Evolutionary conservation across 495 filamentous ascomycete genomes (phyloP).

Genomic region (Podospora conica): DNA sequence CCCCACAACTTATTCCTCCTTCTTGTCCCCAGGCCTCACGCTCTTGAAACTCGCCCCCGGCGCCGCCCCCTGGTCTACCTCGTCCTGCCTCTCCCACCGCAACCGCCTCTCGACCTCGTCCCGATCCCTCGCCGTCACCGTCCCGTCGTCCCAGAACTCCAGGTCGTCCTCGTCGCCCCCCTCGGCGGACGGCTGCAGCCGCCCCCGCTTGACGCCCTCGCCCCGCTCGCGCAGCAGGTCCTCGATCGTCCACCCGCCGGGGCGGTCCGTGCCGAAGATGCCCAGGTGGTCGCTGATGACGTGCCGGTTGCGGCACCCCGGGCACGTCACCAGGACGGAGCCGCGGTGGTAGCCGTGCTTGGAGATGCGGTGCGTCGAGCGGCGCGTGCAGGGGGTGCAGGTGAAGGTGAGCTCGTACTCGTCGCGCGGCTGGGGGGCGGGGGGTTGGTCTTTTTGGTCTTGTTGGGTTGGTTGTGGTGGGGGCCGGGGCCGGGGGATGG

Average conservation of each 20-base stretch:
- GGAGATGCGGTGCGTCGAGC: conserved; percentile 70
- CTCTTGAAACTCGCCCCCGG: conserved; percentile 28
- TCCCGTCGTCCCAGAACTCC: neutral
- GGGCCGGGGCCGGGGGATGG: conserved; percentile 26
- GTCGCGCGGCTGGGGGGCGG: conserved; percentile 1
- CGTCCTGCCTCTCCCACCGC: conserved; percentile 5
- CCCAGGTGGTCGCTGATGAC: conserved; percentile 85
- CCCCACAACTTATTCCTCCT: neutral
- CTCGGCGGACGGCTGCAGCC: conserved; percentile 43
- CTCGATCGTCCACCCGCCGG: conserved; percentile 49
- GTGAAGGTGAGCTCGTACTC: conserved; percentile 81
- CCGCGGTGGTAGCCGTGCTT: conserved; percentile 93
- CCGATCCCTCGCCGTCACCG: neutral
- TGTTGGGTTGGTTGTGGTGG: conserved; percentile 7
- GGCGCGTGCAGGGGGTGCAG: conserved; percentile 72
- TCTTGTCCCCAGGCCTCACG: conserved; percentile 12
- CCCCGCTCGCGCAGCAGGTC: conserved; percentile 64
- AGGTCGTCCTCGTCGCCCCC: conserved; percentile 3
- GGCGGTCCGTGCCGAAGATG: conserved; percentile 50
- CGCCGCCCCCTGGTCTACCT: conserved; percentile 5
- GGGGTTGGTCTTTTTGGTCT: conserved; percentile 8
- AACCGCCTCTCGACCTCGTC: neutral
- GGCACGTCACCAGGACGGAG: conserved; percentile 81
- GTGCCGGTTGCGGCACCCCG: conserved; percentile 75
- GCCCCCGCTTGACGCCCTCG: conserved; percentile 56